Conservation (phyloP, 2,329 filamentous ascomycete genomes). For the Onygena corvina region DNA sequence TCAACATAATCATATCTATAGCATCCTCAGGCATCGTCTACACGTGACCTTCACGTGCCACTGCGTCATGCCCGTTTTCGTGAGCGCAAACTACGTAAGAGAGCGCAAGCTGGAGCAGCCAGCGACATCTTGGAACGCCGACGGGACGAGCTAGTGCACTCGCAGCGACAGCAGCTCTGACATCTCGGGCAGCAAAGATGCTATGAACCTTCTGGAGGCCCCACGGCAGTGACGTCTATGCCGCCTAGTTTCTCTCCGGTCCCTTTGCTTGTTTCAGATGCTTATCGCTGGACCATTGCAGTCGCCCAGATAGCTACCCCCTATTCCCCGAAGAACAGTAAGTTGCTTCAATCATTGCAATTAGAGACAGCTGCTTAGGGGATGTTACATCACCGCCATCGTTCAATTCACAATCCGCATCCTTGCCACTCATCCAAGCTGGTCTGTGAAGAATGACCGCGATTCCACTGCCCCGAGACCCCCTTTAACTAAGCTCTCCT, state of each 20-base stretch:
- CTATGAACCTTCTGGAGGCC: background rate
- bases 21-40: background rate
- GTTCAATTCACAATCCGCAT: background rate
- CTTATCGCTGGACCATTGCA: background rate
- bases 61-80: background rate
- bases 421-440: conserved; percentile 17
- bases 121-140: background rate
- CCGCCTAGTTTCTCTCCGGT: background rate
- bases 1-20: background rate
- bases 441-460: background rate
- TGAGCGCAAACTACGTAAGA: background rate
- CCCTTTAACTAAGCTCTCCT: background rate
- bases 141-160: background rate
- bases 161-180: background rate
- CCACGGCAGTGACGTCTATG: conserved; percentile 2
- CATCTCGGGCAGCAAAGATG: conserved; percentile 4
- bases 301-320: background rate
- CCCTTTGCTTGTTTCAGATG: no score
- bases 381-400: no score
- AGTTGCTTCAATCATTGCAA: background rate
- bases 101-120: no score
- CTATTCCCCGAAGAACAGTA: background rate
- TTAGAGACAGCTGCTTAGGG: no score
- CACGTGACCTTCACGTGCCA: conserved; percentile 1
- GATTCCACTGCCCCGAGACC: background rate